A percentile compares a stretch with the other conserved stretches of the same genome.
These are phyloP conservation scores for Fusarium citri DNA, from an alignment of 2,329 filamentous ascomycete genomes.

Conservation along the genomic window DNA sequence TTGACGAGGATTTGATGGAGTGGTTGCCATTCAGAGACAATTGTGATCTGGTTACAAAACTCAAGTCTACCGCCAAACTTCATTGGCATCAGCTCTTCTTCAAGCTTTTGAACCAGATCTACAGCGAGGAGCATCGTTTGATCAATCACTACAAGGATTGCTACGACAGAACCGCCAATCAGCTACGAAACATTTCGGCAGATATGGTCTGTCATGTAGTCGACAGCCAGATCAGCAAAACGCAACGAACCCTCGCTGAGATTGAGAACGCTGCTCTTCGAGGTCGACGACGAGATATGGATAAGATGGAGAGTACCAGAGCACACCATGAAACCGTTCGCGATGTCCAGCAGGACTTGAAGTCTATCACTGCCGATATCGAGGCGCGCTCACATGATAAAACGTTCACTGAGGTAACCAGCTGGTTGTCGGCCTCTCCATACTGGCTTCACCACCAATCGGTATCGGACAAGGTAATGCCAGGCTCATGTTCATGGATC, in stretches of 20 bases:
- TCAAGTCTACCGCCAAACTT: neutral
- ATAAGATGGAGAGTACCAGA: too few relatives aligned
- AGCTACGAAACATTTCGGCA: too few relatives aligned
- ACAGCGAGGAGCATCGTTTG: neutral
- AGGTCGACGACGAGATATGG: too few relatives aligned
- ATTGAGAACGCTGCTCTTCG: too few relatives aligned
- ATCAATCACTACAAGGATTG: neutral
- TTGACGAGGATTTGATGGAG: neutral
- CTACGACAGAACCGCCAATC: neutral
- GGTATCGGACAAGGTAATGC: neutral
- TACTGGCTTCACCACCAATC: constrained; percentile 7
- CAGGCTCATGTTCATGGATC: constrained; percentile 1
- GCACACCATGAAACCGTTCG: too few relatives aligned
- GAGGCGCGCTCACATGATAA: neutral
- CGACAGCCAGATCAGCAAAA: too few relatives aligned
- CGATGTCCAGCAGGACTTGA: too few relatives aligned
- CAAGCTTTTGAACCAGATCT: neutral
- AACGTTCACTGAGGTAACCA: neutral
- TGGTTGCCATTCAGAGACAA: neutral
- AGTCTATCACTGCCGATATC: too few relatives aligned
- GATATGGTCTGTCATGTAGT: too few relatives aligned
- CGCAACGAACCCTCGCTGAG: too few relatives aligned
- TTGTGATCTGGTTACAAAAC: neutral
- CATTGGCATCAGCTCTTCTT: neutral
- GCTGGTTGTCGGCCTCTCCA: neutral